phyloP scores from a whole-genome alignment of 2,329 filamentous ascomycete species.

The Tetracladium maxilliforme region DNA sequence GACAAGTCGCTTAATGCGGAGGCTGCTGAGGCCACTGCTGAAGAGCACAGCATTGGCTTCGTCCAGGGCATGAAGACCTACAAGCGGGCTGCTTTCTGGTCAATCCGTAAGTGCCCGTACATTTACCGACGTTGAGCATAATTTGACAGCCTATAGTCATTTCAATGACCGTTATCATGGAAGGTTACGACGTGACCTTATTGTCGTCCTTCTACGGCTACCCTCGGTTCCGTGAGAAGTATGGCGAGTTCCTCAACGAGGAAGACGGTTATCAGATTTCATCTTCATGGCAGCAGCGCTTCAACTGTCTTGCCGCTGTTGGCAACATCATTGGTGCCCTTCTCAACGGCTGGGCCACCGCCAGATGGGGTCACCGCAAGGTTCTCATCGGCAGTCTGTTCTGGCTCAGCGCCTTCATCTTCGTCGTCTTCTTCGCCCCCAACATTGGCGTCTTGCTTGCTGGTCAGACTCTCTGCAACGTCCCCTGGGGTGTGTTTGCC shows the following conservation, averaged over 20 bases:
- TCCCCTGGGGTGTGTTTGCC: slow-evolving; percentile 36
- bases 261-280: too few relatives aligned
- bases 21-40: slow-evolving; percentile 6
- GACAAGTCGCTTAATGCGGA: slow-evolving; percentile 2
- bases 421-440: slow-evolving; percentile 33
- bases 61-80: too few relatives aligned
- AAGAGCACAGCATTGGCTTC: too few relatives aligned
- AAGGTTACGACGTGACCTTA: too few relatives aligned
- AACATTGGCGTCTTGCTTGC: slow-evolving; percentile 29
- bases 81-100: too few relatives aligned
- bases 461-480: slow-evolving; percentile 32
- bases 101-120: too few relatives aligned
- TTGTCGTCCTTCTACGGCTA: slow-evolving; percentile 34
- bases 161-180: too few relatives aligned
- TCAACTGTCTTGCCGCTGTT: not conserved
- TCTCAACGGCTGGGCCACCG: slow-evolving; percentile 30
- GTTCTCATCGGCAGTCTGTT: slow-evolving; percentile 30
- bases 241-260: too few relatives aligned
- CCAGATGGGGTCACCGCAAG: slow-evolving; percentile 33
- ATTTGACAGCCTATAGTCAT: too few relatives aligned
- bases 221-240: not conserved
- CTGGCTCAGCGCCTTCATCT: slow-evolving; percentile 27
- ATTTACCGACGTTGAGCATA: too few relatives aligned
- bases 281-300: too few relatives aligned
- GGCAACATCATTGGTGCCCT: not conserved